These are phyloP conservation scores for Acacia confusa DNA, from an alignment of 306 rosid species.

Conservation along the genomic window DNA sequence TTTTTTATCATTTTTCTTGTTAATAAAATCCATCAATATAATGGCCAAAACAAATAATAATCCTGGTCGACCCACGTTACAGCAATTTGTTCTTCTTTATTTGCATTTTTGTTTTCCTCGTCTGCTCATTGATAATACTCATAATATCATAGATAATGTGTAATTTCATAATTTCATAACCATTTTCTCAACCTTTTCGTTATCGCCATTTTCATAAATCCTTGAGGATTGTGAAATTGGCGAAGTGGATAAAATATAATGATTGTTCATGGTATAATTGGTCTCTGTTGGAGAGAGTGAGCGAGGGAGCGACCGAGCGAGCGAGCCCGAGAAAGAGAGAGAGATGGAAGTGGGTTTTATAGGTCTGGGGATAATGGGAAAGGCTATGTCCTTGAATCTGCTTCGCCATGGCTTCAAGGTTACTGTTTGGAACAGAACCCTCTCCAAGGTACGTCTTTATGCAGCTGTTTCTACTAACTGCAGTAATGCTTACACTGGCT, in stretches of 20 bases:
- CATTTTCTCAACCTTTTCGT: not conserved
- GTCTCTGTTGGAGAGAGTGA: not conserved
- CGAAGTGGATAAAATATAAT: not conserved
- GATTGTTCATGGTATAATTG: not conserved
- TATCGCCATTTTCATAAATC: not conserved
- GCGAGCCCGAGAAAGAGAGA: conserved; percentile 12
- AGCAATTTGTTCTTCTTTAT: not conserved
- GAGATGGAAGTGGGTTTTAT: conserved; percentile 71
- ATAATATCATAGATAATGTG: not conserved
- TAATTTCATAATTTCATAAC: too few species aligned
- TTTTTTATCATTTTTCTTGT: too few species aligned
- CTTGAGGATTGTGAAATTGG: not conserved
- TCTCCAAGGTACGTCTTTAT: conserved; percentile 57
- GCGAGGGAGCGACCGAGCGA: conserved; percentile 8
- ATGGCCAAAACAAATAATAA: too few species aligned
- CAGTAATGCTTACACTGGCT: not conserved
- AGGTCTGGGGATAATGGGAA: conserved; percentile 94
- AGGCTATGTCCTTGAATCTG: conserved; percentile 70
- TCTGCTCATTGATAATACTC: not conserved
- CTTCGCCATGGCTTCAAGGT: conserved; percentile 70
- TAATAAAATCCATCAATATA: too few species aligned
- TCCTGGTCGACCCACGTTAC: too few species aligned
- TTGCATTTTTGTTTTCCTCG: not conserved
- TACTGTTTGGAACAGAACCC: conserved; percentile 87
- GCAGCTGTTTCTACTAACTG: not conserved